A percentile compares a stretch with the other conserved stretches of the same genome.
Evolutionary conservation across 371 early-diverging fungal species (phyloP).

Genomic region (Blakeslea trispora): DNA sequence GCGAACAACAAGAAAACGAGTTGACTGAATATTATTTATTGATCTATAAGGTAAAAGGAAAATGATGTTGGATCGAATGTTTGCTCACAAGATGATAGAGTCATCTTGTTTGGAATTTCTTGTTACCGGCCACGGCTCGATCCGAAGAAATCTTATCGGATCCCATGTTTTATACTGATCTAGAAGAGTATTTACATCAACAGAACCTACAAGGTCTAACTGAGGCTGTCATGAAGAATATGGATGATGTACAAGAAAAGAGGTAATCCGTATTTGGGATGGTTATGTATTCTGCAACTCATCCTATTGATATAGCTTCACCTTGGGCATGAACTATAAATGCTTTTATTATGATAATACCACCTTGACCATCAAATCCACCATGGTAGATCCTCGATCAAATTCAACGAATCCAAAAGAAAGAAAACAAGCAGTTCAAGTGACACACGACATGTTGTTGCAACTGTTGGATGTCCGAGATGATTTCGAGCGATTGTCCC

Average conservation of each 20-base stretch:
- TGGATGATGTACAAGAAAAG: conserved; percentile 31
- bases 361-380: conserved; percentile 43
- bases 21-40: conserved; percentile 53
- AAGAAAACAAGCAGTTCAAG: conserved; percentile 18
- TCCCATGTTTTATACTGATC: conserved; percentile 24
- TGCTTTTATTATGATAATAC: conserved; percentile 50
- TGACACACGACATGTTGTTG: conserved; percentile 47
- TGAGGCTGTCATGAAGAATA: conserved; percentile 21
- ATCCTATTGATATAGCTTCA: too few species aligned
- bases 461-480: conserved; percentile 56
- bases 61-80: too few species aligned
- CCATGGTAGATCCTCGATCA: conserved; percentile 26
- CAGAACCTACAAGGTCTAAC: conserved; percentile 27
- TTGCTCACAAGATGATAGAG: too few species aligned
- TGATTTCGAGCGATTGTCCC: conserved; percentile 57
- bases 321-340: conserved; percentile 41
- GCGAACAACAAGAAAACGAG: conserved; percentile 15
- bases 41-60: conserved; percentile 53
- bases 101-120: conserved; percentile 40
- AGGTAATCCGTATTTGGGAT: too few species aligned
- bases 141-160: conserved; percentile 32
- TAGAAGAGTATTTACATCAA: conserved; percentile 30
- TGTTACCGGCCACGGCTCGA: conserved; percentile 32
- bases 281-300: too few species aligned
- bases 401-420: conserved; percentile 20